These are phyloP conservation scores for Acanthamoeba culbertsoni DNA, from an alignment of 208 protist genomes.

Conservation along the genomic window DNA sequence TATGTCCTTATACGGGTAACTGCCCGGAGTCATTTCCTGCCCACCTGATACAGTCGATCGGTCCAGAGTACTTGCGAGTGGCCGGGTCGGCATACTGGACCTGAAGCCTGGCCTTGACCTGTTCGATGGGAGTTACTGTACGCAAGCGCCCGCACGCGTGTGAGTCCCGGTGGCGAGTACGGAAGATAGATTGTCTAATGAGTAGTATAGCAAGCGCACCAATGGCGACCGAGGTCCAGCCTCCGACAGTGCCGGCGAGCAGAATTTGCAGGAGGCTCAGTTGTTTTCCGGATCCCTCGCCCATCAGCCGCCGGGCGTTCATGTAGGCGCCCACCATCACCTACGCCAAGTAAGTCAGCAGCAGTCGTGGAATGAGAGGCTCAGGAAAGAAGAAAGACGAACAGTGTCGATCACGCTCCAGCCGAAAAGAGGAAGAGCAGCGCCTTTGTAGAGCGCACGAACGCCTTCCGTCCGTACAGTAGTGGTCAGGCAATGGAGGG, in stretches of 20 bases:
- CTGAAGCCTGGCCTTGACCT: slow-evolving; percentile 45
- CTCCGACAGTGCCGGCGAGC: neutral
- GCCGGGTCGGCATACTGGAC: slow-evolving; percentile 42
- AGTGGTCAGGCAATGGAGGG: slow-evolving; percentile 29
- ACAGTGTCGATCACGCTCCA: slow-evolving; percentile 55
- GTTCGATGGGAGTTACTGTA: slow-evolving; percentile 43
- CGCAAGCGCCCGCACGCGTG: neutral
- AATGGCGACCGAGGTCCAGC: slow-evolving; percentile 29
- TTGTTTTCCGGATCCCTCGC: neutral
- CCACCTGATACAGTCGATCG: slow-evolving; percentile 46
- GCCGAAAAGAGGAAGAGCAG: slow-evolving; percentile 24
- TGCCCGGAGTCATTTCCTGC: no score
- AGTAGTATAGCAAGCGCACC: neutral
- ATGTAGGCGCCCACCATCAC: slow-evolving; percentile 45
- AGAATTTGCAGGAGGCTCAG: neutral
- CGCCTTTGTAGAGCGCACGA: slow-evolving; percentile 34
- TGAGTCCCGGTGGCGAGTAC: neutral
- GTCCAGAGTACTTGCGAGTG: slow-evolving; percentile 7
- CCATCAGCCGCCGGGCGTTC: neutral
- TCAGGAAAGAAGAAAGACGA: neutral
- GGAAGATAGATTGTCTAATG: neutral
- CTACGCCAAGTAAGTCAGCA: neutral
- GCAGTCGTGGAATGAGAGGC: no score
- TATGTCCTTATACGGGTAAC: no score
- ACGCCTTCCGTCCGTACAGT: slow-evolving; percentile 30